A percentile compares a stretch with the other conserved stretches of the same genome.
These are phyloP conservation scores for Alternaria panax DNA, from an alignment of 2,329 filamentous ascomycete genomes.

Conservation along the genomic window DNA sequence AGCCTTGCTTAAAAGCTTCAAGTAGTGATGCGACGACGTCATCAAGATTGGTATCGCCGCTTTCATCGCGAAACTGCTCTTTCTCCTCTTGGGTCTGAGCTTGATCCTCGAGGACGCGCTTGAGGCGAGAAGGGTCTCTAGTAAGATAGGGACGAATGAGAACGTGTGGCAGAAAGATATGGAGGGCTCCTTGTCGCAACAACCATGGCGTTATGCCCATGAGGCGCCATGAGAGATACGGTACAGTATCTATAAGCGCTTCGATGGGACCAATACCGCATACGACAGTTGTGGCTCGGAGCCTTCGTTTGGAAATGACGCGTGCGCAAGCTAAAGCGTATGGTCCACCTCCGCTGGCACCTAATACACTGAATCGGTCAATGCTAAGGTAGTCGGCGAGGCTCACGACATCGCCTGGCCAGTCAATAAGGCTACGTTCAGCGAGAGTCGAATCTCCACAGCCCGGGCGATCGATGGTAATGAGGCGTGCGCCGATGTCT, in stretches of 20 bases:
- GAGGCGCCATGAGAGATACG: constrained; percentile 21
- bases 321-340: constrained; percentile 57
- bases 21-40: constrained; percentile 23
- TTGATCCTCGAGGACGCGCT: constrained; percentile 29
- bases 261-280: constrained; percentile 31
- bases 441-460: constrained; percentile 50
- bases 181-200: constrained; percentile 17
- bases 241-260: constrained; percentile 11
- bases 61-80: constrained; percentile 16
- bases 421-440: constrained; percentile 36
- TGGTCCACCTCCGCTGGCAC: constrained; percentile 56
- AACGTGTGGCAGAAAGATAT: constrained; percentile 20
- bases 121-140: constrained; percentile 25
- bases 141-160: constrained; percentile 23
- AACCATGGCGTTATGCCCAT: constrained; percentile 24
- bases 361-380: constrained; percentile 52
- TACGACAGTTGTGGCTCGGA: constrained; percentile 27
- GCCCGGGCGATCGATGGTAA: constrained; percentile 54
- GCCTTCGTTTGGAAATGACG: constrained; percentile 37
- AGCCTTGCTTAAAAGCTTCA: constrained; percentile 29
- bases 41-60: constrained; percentile 23
- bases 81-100: constrained; percentile 30
- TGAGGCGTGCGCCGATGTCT: constrained; percentile 46
- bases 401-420: constrained; percentile 50
- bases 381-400: constrained; percentile 52